These are phyloP conservation scores for Scolecobasidium constrictum DNA, from an alignment of 2,329 filamentous ascomycete genomes.

Conservation along the genomic window DNA sequence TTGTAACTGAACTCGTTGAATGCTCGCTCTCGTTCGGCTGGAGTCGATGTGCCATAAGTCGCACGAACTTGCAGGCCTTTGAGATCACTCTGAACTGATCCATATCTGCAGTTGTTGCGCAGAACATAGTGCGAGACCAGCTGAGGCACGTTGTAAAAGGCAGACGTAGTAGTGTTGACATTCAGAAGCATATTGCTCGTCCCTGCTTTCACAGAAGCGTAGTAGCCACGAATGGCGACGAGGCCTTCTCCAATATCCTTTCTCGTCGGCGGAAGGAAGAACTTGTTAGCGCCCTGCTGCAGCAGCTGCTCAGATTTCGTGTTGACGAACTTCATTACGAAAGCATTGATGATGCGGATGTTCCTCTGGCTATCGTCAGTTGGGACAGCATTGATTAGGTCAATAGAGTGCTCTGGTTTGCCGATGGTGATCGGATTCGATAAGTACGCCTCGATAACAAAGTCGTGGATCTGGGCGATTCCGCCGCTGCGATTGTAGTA, in stretches of 20 bases:
- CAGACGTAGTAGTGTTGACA: slow-evolving; percentile 3
- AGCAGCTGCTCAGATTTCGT: background rate
- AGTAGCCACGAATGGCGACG: background rate
- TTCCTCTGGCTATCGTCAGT: background rate
- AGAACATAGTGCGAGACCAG: background rate
- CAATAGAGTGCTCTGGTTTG: background rate
- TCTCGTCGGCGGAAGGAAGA: background rate
- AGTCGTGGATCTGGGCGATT: background rate
- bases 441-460: background rate
- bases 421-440: background rate
- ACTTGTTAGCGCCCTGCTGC: slow-evolving; percentile 4
- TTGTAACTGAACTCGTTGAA: too few species aligned
- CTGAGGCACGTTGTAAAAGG: slow-evolving; percentile 1
- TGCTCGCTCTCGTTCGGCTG: too few species aligned
- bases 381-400: background rate
- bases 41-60: too few species aligned
- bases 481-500: background rate
- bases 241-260: background rate
- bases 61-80: background rate
- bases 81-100: background rate
- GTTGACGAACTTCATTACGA: too few species aligned
- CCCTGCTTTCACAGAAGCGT: background rate
- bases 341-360: background rate
- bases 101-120: background rate
- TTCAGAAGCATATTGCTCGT: background rate